Evolutionary conservation across 1,284 basidiomycete species (phyloP).

Genomic region (Rhodotorula sp.): DNA sequence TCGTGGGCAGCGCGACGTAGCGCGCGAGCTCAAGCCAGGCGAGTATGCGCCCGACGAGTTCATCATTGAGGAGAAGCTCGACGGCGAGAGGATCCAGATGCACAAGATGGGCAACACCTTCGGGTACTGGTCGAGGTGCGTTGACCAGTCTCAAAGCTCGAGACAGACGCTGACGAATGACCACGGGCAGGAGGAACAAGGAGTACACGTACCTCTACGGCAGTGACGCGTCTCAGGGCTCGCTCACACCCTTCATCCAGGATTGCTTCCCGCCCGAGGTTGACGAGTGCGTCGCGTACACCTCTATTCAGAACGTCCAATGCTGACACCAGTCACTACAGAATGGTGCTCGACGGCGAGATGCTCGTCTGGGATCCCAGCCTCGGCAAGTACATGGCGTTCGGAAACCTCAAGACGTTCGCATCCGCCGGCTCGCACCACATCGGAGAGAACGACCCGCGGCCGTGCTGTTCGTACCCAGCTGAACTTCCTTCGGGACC

Average conservation of each 20-base stretch:
- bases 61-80: conserved; percentile 91
- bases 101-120: conserved; percentile 86
- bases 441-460: conserved; percentile 54
- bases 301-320: neutral
- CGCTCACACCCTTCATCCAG: conserved; percentile 80
- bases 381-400: conserved; percentile 79
- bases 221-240: conserved; percentile 59
- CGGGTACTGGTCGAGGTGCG: conserved; percentile 82
- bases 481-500: neutral
- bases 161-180: neutral
- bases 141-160: conserved; percentile 1
- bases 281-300: conserved; percentile 64
- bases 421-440: conserved; percentile 57
- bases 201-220: conserved; percentile 93
- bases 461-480: conserved; percentile 72
- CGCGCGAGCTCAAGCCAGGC: neutral
- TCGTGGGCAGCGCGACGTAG: conserved; percentile 58
- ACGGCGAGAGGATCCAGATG: conserved; percentile 90
- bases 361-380: conserved; percentile 96
- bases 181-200: conserved; percentile 74
- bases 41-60: conserved; percentile 59
- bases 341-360: conserved; percentile 90
- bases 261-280: conserved; percentile 71
- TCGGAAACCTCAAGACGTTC: conserved; percentile 87
- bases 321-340: conserved; percentile 49